phyloP scores from a whole-genome alignment of 108 stramenopile genomes.

The Skeletonema menzelii region DNA sequence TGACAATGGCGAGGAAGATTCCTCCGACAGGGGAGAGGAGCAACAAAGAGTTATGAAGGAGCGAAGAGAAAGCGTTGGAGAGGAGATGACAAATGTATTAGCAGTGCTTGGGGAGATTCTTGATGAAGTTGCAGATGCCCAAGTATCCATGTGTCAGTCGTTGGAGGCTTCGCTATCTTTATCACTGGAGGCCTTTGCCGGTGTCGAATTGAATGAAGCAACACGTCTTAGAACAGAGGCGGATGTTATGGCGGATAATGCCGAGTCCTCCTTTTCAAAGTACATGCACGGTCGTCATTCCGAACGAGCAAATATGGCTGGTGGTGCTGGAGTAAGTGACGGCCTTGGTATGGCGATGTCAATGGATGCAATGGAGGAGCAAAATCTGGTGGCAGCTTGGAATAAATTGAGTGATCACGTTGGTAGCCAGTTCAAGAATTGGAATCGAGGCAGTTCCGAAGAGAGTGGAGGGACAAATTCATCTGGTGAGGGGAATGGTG shows the following conservation, averaged over 20 bases:
- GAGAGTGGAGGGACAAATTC: slow-evolving; percentile 8
- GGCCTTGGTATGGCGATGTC: slow-evolving; percentile 7
- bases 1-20: slow-evolving; percentile 25
- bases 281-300: slow-evolving; percentile 79
- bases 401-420: slow-evolving; percentile 82
- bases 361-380: slow-evolving; percentile 35
- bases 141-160: slow-evolving; percentile 72
- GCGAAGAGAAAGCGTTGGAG: slow-evolving; percentile 61
- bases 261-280: slow-evolving; percentile 68
- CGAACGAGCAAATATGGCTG: slow-evolving; percentile 47
- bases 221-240: slow-evolving; percentile 58
- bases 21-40: slow-evolving; percentile 18
- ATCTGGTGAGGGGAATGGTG: slow-evolving; percentile 14
- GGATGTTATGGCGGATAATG: slow-evolving; percentile 67
- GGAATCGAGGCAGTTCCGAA: slow-evolving; percentile 26
- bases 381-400: slow-evolving; percentile 53
- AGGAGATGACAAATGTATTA: slow-evolving; percentile 68
- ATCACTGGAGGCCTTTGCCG: slow-evolving; percentile 71
- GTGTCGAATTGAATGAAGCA: slow-evolving; percentile 62
- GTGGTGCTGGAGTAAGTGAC: slow-evolving; percentile 25
- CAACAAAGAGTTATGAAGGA: slow-evolving; percentile 25
- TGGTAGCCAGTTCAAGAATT: slow-evolving; percentile 60
- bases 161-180: slow-evolving; percentile 74
- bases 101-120: slow-evolving; percentile 66
- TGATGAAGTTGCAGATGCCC: slow-evolving; percentile 82